Conservation (phyloP, 306 rosid species). For the Quercus rubra region DNA sequence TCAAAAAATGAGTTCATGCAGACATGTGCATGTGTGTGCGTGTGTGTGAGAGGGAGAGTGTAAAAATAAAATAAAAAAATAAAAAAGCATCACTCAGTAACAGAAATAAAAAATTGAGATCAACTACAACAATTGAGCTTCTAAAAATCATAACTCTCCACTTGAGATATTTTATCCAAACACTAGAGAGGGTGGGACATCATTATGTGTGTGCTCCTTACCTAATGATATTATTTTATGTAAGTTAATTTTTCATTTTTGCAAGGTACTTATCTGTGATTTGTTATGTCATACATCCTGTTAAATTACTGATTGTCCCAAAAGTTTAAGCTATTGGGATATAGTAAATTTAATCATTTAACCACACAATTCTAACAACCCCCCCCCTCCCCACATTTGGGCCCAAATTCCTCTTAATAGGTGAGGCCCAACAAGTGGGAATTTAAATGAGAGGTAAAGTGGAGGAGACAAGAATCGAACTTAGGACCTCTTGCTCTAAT, state of each 20-base stretch:
- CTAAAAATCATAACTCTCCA: neutral
- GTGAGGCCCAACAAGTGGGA: too few relatives aligned
- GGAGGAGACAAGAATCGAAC: too few relatives aligned
- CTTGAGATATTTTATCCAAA: neutral
- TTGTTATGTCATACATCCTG: neutral
- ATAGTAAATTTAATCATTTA: too few relatives aligned
- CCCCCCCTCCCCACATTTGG: too few relatives aligned
- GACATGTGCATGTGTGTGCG: neutral
- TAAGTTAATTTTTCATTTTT: neutral
- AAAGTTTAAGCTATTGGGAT: too few relatives aligned
- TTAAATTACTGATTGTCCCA: too few relatives aligned
- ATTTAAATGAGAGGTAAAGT: too few relatives aligned
- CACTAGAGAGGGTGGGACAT: neutral
- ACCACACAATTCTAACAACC: too few relatives aligned
- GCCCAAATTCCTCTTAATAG: too few relatives aligned
- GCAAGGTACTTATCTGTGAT: neutral
- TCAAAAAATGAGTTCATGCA: slow-evolving; percentile 1
- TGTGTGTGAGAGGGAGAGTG: neutral
- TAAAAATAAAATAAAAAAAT: neutral
- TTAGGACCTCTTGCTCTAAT: too few relatives aligned
- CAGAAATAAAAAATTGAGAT: neutral
- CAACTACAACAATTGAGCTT: neutral
- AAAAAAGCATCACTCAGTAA: neutral
- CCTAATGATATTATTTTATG: neutral
- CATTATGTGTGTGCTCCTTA: neutral